Evolutionary conservation across 495 filamentous ascomycete genomes (phyloP), one percentile per base, ranked within the genome.

Genomic region (Aspergillus hancockii): DNA sequence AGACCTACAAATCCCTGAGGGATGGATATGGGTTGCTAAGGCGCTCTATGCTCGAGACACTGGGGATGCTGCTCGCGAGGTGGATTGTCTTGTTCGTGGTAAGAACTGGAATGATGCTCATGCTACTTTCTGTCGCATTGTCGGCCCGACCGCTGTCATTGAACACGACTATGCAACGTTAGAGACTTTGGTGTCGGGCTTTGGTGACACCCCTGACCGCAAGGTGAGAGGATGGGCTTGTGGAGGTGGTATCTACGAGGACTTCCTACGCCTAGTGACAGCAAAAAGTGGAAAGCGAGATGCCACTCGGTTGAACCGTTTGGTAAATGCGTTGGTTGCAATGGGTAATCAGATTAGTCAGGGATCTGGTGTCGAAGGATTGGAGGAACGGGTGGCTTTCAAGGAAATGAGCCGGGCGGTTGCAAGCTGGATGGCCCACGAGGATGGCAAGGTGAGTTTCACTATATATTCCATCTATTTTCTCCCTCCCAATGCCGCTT

Each of bases 21-120:
- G 76, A 23, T 96, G 91, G 92, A 81, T 98, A 61, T 93, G 87
- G 85, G 85, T 91, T 54, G 90, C 93, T 28, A 92, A 92, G 75
- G 94, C 93, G 5, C 78, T 95, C 8, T 83, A 90, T 65, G 91
- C 90, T 59, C 85, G 91, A 40, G 80, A 85, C 58, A 83, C 79
- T 50, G 81, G 84, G 56, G 83, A 93, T 65, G 74, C 86, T 21
- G 75, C 73, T 19, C 79, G 80, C 46, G 89, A 96, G 67, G 86
- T 91, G 7, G 79, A 87, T 45, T 90, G 85, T 58, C 83, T 97
- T 4, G 81, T 97, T 59, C 83, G 83, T 52, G 93, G 90, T 8
- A 82, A 81, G 49, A 83, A 90, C 53, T 90, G 85, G 77, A 81
- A 83, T 49, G 89, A 93, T 66, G 93, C 94, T 21, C 94, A 97